A percentile compares a stretch with the other conserved stretches of the same genome.
phyloP scores from a whole-genome alignment of 805 yeast species.

The Torulaspora indica region DNA sequence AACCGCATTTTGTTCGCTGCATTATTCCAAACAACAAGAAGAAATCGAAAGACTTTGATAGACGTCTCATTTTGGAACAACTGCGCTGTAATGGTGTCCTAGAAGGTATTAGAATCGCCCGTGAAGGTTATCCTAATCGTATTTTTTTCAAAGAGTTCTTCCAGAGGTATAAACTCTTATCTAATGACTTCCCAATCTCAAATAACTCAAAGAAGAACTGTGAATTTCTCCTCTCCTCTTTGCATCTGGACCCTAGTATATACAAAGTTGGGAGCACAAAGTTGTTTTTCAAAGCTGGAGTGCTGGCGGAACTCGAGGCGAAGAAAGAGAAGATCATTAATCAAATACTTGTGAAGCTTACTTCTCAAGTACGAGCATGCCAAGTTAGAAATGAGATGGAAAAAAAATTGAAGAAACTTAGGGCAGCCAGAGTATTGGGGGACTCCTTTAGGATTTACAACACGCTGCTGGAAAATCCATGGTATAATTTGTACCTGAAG shows the following conservation, averaged over 20 bases:
- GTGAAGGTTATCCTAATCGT: conserved; percentile 96
- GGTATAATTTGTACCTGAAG: conserved; percentile 71
- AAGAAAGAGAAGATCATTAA: conserved; percentile 63
- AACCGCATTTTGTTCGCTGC: conserved; percentile 96
- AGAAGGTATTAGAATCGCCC: conserved; percentile 94
- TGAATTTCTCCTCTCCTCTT: conserved; percentile 58
- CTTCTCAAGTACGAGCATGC: conserved; percentile 63
- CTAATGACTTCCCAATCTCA: conserved; percentile 42
- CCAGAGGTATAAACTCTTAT: conserved; percentile 67
- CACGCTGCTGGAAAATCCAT: conserved; percentile 52
- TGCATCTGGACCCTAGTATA: conserved; percentile 65
- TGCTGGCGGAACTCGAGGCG: conserved; percentile 82
- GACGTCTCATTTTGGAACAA: conserved; percentile 75
- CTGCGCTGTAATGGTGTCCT: conserved; percentile 94
- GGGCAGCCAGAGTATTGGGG: conserved; percentile 66
- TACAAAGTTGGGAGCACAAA: conserved; percentile 91
- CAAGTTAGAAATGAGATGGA: conserved; percentile 47
- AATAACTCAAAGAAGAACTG: conserved; percentile 60
- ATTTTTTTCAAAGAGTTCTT: conserved; percentile 77
- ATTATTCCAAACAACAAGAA: conserved; percentile 84
- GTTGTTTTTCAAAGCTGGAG: conserved; percentile 93
- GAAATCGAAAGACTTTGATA: conserved; percentile 65
- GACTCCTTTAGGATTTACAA: conserved; percentile 53
- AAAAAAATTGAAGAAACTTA: conserved; percentile 50
- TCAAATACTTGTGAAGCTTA: conserved; percentile 53